Evolutionary conservation across 2,329 filamentous ascomycete genomes (phyloP), one percentile per base, ranked within the genome.

Genomic region (Scopulariopsis brevicaulis): DNA sequence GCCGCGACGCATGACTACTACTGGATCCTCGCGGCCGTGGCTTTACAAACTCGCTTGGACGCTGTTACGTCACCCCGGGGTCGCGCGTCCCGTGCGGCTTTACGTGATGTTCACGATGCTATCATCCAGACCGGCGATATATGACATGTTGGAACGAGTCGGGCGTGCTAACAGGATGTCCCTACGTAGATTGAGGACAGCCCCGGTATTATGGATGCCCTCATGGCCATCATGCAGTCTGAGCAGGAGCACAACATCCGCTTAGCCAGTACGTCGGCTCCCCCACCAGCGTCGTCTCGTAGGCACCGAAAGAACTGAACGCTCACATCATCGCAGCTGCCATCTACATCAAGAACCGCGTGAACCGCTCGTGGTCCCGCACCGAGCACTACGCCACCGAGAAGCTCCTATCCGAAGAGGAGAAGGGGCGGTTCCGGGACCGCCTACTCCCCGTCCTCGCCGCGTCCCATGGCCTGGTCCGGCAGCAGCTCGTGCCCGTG

Each of bases 271-370:
- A 87, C 68, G 85, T 77, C 54, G 58, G 64, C 60, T 57, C 61
- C 56, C 56, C 54, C 32, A 53, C 50, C 37, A 52, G 35, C 32
- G 25, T 10, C 43, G 28, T 24, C 46, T 14, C 22, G n/a, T 20
- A 11, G 20, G 8, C 46, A 22, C 12, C 22, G 46, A 12, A 24
- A 22, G n/a, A 24, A 10, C 4, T n/a, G 46, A 50, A 24, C 22
- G 12, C 46, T 50, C 22, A 50, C 22, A 11, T 24, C 20, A 10
- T 20, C 46, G 61, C 72, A 96, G 93, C 91, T 68, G 92, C 93
- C 69, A 90, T 99, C 66, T 99, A 97, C 75, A 84, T 97, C 71
- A 99, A 99, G 78, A 97, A 99, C 76, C 88, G 92, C 70, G 88
- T 97, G 71, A 93, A 89, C 71, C 88, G 92, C 69, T 91, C 90